A percentile compares a stretch with the other conserved stretches of the same genome.
phyloP scores from a whole-genome alignment of 2,329 filamentous ascomycete genomes.

The Xylaria sp. region DNA sequence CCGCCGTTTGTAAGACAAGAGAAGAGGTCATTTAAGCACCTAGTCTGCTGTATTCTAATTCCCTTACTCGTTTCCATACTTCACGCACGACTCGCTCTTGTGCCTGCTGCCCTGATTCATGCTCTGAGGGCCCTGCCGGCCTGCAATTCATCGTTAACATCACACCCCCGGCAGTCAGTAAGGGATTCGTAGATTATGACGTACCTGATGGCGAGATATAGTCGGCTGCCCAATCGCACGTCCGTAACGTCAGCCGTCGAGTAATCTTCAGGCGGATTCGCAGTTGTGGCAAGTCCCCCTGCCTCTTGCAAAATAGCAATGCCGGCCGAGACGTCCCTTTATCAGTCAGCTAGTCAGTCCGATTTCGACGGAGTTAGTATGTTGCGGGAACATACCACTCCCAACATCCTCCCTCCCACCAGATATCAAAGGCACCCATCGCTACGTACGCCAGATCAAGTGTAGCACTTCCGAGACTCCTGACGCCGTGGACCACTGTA shows the following conservation, averaged over 20 bases:
- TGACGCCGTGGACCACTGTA: slow-evolving; percentile 80
- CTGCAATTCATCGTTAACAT: slow-evolving; percentile 10
- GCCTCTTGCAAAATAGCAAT: slow-evolving; percentile 76
- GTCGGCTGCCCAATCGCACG: slow-evolving; percentile 66
- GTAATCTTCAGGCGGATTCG: slow-evolving; percentile 68
- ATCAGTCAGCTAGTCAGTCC: neutral
- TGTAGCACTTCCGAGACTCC: slow-evolving; percentile 75
- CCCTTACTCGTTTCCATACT: slow-evolving; percentile 71
- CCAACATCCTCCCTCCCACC: slow-evolving; percentile 85
- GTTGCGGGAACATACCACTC: slow-evolving; percentile 68
- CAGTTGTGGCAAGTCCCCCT: slow-evolving; percentile 74
- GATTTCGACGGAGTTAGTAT: too few relatives aligned
- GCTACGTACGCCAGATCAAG: slow-evolving; percentile 77
- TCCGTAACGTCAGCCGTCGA: slow-evolving; percentile 62
- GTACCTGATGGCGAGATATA: slow-evolving; percentile 72
- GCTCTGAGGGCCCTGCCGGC: slow-evolving; percentile 65
- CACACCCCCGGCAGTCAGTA: neutral
- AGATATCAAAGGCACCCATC: slow-evolving; percentile 78
- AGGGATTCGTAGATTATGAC: neutral
- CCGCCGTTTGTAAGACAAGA: neutral
- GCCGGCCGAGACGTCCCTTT: slow-evolving; percentile 75
- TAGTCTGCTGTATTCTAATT: slow-evolving; percentile 70
- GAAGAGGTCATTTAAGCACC: slow-evolving; percentile 46
- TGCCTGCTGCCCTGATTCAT: slow-evolving; percentile 67
- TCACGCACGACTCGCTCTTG: slow-evolving; percentile 75